A percentile compares a stretch with the other conserved stretches of the same genome.
Conservation (phyloP, 2,329 filamentous ascomycete genomes). For the Cladophialophora chaetospira region DNA sequence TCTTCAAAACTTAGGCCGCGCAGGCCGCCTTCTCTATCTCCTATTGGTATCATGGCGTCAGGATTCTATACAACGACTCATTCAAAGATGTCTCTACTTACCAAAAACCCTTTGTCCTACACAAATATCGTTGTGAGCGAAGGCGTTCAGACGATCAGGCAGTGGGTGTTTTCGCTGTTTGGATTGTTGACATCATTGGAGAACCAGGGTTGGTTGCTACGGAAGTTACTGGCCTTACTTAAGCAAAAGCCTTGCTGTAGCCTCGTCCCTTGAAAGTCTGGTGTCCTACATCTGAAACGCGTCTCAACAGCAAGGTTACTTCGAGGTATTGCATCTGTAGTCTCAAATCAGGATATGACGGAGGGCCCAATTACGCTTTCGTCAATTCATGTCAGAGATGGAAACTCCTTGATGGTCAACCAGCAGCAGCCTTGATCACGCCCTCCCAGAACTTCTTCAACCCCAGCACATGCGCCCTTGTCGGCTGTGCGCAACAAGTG, state of each 20-base stretch:
- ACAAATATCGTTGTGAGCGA: background rate
- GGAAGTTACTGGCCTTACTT: background rate
- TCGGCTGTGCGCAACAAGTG: conserved; percentile 34
- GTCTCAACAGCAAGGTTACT: no score
- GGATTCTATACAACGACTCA: background rate
- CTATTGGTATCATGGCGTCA: background rate
- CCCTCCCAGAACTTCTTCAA: conserved; percentile 68
- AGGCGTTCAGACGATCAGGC: background rate
- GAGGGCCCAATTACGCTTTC: no score
- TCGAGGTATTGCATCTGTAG: no score
- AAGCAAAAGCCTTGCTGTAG: background rate
- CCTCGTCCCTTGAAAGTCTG: no score
- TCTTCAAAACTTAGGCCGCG: background rate
- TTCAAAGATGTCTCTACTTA: background rate
- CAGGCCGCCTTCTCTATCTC: background rate
- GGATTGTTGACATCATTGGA: conserved; percentile 1
- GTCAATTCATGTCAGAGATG: no score
- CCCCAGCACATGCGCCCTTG: conserved; percentile 56
- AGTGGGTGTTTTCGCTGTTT: background rate
- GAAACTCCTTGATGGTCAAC: no score
- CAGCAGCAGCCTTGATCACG: conserved; percentile 44
- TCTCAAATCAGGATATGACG: no score
- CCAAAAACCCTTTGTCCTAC: background rate
- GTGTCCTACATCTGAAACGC: no score
- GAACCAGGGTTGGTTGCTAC: background rate